Evolutionary conservation across 2,329 filamentous ascomycete species (phyloP), one percentile per base, ranked within the genome.

Genomic region (Cercospora sojina): DNA sequence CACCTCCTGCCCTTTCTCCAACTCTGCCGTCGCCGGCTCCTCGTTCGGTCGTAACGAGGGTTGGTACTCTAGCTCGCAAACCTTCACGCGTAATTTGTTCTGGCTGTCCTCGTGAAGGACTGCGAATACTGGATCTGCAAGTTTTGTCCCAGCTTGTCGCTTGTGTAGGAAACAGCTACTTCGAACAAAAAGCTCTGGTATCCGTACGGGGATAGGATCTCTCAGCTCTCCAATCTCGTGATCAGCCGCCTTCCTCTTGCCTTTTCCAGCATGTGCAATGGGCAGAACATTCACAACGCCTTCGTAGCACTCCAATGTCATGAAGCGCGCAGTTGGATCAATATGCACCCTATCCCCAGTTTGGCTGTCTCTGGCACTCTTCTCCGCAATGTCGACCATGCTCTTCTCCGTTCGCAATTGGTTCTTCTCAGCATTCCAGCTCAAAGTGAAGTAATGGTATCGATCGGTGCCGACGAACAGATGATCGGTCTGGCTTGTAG

Each of bases 391-490:
- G 72, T 89, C 85, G 51, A 86, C 81, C 77, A 85, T 87, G 67
- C 82, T 84, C 78, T 86, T 84, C 70, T 87, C 76, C 3, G 87
- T 89, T 41, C 80, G 80, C 13, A 89, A 78, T 62, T 84, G 79
- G 20, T 81, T 83, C 25, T 75, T 79, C 1, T 85, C 79, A 0
- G 84, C 74, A 73, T 97, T 88, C 93, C 95, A 99, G 16, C 85
- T 88, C 20, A 97, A 79, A 1, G 92, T 96, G 78, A 98, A 97
- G 80, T 97, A 98, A 74, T 93, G 89, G 72, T 91, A 91, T 64
- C 91, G 88, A 76, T 97, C 91, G 56, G 95, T 99, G 59, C 93
- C 94, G 65, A 99, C 86, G 76, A 99, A 97, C 67, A 99, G 86
- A 68, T 97, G 87, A 72, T 98, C 93, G 57, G 89, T 92, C 5